A percentile compares a stretch with the other conserved stretches of the same genome.
phyloP scores from a whole-genome alignment of 192 early-diverging fungal genomes.

The Linnemannia hyalina region DNA sequence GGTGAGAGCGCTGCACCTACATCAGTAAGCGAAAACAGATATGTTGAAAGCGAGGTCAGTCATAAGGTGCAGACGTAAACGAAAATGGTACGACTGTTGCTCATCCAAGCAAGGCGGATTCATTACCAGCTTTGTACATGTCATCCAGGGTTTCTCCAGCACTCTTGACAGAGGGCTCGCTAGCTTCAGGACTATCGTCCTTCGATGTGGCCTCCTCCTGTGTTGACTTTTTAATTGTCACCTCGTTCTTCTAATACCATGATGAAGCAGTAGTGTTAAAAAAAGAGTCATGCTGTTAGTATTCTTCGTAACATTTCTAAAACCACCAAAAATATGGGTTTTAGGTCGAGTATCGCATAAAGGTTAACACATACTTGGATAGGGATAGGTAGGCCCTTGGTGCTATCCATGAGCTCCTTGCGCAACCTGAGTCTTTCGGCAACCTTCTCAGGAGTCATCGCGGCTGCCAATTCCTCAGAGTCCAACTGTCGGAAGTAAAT shows the following conservation, averaged over 20 bases:
- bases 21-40: neutral
- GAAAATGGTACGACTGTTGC: neutral
- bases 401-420: neutral
- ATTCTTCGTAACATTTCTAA: neutral
- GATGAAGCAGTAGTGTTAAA: neutral
- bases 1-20: neutral
- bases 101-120: neutral
- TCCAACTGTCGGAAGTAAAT: neutral
- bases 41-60: neutral
- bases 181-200: neutral
- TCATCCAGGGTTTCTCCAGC: neutral
- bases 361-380: neutral
- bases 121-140: neutral
- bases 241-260: neutral
- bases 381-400: neutral
- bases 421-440: neutral
- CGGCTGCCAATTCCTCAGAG: constrained; percentile 1
- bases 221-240: neutral
- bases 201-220: neutral
- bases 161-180: neutral
- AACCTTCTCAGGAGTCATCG: constrained; percentile 22
- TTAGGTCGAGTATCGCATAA: neutral
- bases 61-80: neutral
- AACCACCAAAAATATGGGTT: neutral
- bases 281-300: neutral